phyloP scores from a whole-genome alignment of 805 yeast species.

The Ogataea pignaliae region DNA sequence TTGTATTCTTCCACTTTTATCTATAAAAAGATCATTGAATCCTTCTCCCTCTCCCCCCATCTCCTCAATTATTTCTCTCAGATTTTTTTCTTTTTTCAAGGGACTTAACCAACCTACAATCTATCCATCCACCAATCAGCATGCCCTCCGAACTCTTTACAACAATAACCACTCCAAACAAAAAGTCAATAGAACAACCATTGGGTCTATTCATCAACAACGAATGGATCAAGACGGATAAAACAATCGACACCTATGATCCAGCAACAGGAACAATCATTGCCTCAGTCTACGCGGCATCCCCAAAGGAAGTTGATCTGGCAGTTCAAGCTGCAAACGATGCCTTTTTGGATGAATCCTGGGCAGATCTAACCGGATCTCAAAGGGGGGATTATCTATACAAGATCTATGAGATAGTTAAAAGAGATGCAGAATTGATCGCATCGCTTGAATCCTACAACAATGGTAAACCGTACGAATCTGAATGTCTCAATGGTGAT shows the following conservation, averaged over 20 bases:
- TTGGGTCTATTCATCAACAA: constrained; percentile 59
- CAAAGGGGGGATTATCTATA: constrained; percentile 48
- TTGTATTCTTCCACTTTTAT: too few relatives aligned
- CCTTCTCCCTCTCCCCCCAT: too few relatives aligned
- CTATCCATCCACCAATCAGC: background rate
- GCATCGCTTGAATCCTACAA: constrained; percentile 54
- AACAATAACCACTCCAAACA: constrained; percentile 29
- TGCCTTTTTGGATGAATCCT: constrained; percentile 46
- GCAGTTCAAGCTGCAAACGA: constrained; percentile 65
- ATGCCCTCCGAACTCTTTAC: constrained; percentile 21
- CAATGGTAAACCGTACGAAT: constrained; percentile 52
- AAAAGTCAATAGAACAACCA: constrained; percentile 29
- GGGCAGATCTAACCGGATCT: constrained; percentile 46
- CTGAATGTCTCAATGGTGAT: constrained; percentile 40
- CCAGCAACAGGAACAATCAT: constrained; percentile 54
- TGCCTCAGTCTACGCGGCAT: constrained; percentile 53
- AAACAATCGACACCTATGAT: constrained; percentile 22
- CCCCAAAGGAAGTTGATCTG: constrained; percentile 54
- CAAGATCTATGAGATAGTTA: constrained; percentile 49
- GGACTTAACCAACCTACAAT: too few relatives aligned
- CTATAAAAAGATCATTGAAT: too few relatives aligned
- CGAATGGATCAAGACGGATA: constrained; percentile 37
- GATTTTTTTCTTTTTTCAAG: too few relatives aligned
- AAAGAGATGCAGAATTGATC: constrained; percentile 44
- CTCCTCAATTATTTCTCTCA: too few relatives aligned